phyloP scores from a whole-genome alignment of 2,329 filamentous ascomycete genomes.

The Aspergillus sp. region DNA sequence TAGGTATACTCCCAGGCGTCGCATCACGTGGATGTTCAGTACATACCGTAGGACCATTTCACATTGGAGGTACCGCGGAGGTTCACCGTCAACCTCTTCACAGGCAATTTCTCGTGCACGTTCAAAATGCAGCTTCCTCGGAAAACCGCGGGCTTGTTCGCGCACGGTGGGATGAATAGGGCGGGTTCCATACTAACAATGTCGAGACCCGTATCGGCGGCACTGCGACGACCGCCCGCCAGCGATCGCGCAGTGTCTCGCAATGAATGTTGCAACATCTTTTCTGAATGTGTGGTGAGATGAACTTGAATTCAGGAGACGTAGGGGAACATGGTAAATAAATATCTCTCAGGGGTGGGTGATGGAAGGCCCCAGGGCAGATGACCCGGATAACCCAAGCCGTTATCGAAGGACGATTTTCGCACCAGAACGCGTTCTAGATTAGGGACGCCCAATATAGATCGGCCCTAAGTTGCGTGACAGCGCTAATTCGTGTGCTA shows the following conservation, averaged over 20 bases:
- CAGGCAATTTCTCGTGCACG: constrained; percentile 5
- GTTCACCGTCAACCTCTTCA: constrained; percentile 11
- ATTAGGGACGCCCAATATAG: not conserved
- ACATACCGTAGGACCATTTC: constrained; percentile 16
- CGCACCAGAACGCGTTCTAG: constrained; percentile 2
- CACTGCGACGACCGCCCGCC: constrained; percentile 1
- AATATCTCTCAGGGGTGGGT: not conserved
- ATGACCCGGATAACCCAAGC: not conserved
- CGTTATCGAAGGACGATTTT: not conserved
- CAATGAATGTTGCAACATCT: not conserved
- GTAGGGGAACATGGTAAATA: not conserved
- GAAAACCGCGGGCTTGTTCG: constrained; percentile 16
- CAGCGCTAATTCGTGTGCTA: constrained; percentile 1
- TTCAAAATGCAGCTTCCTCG: constrained; percentile 12
- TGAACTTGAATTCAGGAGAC: not conserved
- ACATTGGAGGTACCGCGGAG: constrained; percentile 12
- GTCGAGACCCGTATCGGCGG: constrained; percentile 5
- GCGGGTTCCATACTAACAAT: constrained; percentile 13
- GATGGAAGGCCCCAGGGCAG: not conserved
- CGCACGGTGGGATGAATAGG: constrained; percentile 12
- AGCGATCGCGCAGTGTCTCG: not conserved
- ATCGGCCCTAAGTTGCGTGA: constrained; percentile 6
- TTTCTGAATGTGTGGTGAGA: not conserved
- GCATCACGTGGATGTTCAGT: not conserved
- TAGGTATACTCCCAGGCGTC: not conserved